Percentiles rank a stretch among this genome's conserved stretches.
Conservation (phyloP, 306 rosid genomes). For the Alnus rubra region DNA sequence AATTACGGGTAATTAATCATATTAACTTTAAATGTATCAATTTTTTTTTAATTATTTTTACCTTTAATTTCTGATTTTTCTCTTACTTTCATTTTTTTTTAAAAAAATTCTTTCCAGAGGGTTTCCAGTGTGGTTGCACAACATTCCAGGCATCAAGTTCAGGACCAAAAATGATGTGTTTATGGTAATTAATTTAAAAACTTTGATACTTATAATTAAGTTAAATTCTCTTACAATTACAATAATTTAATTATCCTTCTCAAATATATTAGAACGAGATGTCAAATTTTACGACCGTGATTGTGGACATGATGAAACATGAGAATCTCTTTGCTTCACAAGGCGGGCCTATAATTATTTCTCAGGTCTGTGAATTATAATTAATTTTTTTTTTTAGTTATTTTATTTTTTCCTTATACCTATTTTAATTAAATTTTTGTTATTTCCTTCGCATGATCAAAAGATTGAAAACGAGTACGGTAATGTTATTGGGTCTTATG, state of each 20-base stretch:
- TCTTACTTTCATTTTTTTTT: not conserved
- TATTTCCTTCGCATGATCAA: not conserved
- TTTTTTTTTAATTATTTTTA: not conserved
- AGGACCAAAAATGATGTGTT: constrained; percentile 36
- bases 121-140: constrained; percentile 54
- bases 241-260: not conserved
- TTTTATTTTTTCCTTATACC: not conserved
- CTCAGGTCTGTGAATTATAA: constrained; percentile 26
- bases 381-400: not conserved
- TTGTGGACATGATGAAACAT: constrained; percentile 29
- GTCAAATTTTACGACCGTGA: constrained; percentile 22
- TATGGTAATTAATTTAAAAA: constrained; percentile 20
- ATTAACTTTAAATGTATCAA: not conserved
- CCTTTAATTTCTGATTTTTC: not conserved
- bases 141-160: constrained; percentile 32
- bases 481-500: constrained; percentile 31
- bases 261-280: constrained; percentile 22
- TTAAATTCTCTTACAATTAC: not conserved
- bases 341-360: constrained; percentile 48
- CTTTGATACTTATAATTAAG: not conserved
- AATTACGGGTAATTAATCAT: constrained; percentile 42
- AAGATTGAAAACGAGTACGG: constrained; percentile 51
- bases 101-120: constrained; percentile 33
- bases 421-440: not conserved
- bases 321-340: constrained; percentile 43